Percentiles rank a stretch among this genome's conserved stretches.
Evolutionary conservation across 2,329 filamentous ascomycete species (phyloP).

Genomic region (Fusarium sp.): DNA sequence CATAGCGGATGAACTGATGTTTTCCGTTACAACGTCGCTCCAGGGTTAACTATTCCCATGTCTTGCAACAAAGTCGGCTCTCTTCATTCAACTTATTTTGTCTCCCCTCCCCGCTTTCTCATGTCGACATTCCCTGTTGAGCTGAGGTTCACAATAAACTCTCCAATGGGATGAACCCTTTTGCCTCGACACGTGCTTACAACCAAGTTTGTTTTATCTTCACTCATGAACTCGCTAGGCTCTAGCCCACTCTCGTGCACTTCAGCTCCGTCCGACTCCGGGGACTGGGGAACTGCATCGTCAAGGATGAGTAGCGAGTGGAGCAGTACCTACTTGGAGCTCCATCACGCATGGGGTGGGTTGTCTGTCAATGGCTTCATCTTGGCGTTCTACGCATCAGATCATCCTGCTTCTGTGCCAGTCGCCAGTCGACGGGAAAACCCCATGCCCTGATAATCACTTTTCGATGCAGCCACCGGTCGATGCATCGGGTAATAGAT

Average conservation of each 20-base stretch:
- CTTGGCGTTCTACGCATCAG: slow-evolving; percentile 33
- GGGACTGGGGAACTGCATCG: slow-evolving; percentile 31
- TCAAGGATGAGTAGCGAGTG: slow-evolving; percentile 18
- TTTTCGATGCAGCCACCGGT: slow-evolving; percentile 13
- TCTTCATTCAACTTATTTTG: slow-evolving; percentile 8
- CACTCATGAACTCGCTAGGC: slow-evolving; percentile 11
- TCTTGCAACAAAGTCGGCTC: slow-evolving; percentile 11
- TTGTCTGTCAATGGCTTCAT: slow-evolving; percentile 32
- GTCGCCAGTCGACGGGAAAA: not conserved
- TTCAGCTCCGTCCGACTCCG: slow-evolving; percentile 40
- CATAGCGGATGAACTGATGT: slow-evolving; percentile 34
- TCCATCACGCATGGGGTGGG: slow-evolving; percentile 3
- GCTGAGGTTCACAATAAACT: slow-evolving; percentile 25
- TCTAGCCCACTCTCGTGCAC: slow-evolving; percentile 19
- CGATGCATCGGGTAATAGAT: slow-evolving; percentile 32
- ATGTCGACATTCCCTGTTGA: slow-evolving; percentile 28
- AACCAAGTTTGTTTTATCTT: not conserved
- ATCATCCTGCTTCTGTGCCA: slow-evolving; percentile 18
- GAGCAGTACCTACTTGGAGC: slow-evolving; percentile 9
- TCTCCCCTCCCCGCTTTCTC: slow-evolving; percentile 16
- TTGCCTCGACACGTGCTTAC: not conserved
- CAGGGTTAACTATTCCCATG: not conserved
- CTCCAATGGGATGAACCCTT: slow-evolving; percentile 23
- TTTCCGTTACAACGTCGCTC: slow-evolving; percentile 22
- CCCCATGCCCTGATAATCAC: slow-evolving; percentile 7